A percentile compares a stretch with the other conserved stretches of the same genome.
Evolutionary conservation across 495 filamentous ascomycete genomes (phyloP).

Genomic region (Hypoxylon fuscum): DNA sequence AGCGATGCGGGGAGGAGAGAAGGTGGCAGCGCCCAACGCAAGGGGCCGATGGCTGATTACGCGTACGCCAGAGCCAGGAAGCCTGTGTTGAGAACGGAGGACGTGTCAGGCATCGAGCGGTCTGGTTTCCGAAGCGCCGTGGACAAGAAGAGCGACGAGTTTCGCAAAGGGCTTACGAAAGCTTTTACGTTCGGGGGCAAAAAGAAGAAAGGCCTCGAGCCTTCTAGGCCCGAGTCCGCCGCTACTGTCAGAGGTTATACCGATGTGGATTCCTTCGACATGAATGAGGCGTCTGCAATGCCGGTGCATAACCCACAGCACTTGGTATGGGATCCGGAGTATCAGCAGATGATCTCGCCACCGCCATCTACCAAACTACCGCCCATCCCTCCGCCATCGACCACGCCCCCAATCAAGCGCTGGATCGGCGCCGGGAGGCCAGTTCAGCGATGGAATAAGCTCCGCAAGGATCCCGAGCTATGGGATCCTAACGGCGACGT

Average conservation of each 20-base stretch:
- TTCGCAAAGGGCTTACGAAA: constrained; percentile 60
- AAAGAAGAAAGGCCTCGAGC: constrained; percentile 50
- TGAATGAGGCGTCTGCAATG: constrained; percentile 33
- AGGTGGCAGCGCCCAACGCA: constrained; percentile 16
- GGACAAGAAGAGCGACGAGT: constrained; percentile 63
- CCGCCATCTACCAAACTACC: constrained; percentile 50
- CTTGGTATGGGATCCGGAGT: constrained; percentile 43
- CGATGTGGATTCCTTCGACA: constrained; percentile 42
- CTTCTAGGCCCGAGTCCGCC: constrained; percentile 47
- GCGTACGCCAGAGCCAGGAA: constrained; percentile 55
- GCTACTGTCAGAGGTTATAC: constrained; percentile 47
- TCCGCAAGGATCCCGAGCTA: constrained; percentile 67
- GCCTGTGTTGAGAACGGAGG: constrained; percentile 56
- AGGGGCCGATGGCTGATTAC: constrained; percentile 51
- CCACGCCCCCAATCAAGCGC: constrained; percentile 54
- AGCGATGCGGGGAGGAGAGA: constrained; percentile 49
- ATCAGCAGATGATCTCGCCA: constrained; percentile 42
- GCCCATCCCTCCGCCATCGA: constrained; percentile 41
- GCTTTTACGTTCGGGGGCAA: constrained; percentile 56
- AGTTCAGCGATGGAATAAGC: constrained; percentile 62
- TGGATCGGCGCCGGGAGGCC: constrained; percentile 59
- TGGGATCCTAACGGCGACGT: constrained; percentile 72
- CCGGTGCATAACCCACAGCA: constrained; percentile 19
- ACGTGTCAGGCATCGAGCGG: constrained; percentile 61
- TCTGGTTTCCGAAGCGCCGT: constrained; percentile 58